Base-by-base conservation (phyloP, 371 early-diverging fungal species). In the Mortierella sp. region DNA sequence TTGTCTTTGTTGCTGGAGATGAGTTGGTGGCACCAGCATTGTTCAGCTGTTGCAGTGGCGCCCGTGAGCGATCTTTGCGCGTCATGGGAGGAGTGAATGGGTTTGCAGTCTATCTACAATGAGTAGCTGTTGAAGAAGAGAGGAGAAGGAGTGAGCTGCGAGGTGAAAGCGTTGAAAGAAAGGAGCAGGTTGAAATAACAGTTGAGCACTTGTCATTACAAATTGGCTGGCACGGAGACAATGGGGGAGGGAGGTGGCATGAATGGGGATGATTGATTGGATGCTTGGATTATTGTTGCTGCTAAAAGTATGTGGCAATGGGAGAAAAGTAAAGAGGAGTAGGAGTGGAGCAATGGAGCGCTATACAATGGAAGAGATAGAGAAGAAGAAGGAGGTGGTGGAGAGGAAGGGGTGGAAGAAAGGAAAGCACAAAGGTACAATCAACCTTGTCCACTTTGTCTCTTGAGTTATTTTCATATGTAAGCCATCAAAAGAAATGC, bases 41-140 rank as follows among this genome's bases (percentile, higher is more conserved):
- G 19, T 19, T 35, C 6, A 63, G 23, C n/a, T 66, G 73, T 19
- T 72, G 67, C 37, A 72, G 64, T 13, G 73, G 73, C 17, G 62
- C 43, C 51, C 67, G 73, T 47, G 66, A 67, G n/a, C 72, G 66
- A 47, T 43, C 54, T 62, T 56, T 54, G 12, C 63, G 55, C 45
- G 65, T 64, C 64, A 68, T 68, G 32, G 61, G 26, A 17, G 23
- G 15, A 23, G 22, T 40, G 43, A 40, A 42, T 28, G 28, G 19
- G 49, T 2, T 37, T 5, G 29, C 23, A 23, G 23, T 40, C 13
- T 8, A 31, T 56, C 49, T 57, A 37, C 58, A 32, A 34, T 22
- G n/a, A 31, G 29, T 12, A 59, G 45, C 45, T 53, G n/a, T 31
- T 22, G 42, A 26, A 63, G 53, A 28, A 53, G 45, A 73, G 59